These are phyloP conservation scores for Septoria petroselini DNA, from an alignment of 2,329 filamentous ascomycete genomes.

Conservation along the genomic window DNA sequence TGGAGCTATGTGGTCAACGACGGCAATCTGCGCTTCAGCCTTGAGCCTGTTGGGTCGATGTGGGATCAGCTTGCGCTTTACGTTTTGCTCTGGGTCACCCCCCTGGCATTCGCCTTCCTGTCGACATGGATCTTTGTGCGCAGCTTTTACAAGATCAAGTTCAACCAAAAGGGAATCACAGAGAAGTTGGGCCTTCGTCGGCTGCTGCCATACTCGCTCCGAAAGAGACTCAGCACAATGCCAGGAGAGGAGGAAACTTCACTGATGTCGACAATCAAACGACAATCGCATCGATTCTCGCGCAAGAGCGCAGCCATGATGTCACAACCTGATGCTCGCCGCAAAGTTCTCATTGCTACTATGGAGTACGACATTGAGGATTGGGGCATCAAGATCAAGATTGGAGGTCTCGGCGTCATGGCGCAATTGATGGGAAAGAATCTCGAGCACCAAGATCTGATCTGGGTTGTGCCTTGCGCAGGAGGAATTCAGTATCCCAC, in stretches of 20 bases:
- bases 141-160: conserved; percentile 60
- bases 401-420: conserved; percentile 67
- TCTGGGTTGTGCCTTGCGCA: conserved; percentile 53
- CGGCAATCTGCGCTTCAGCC: conserved; percentile 48
- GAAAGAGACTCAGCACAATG: conserved; percentile 11
- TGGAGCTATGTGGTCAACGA: conserved; percentile 56
- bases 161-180: conserved; percentile 53
- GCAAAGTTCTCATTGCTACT: conserved; percentile 62
- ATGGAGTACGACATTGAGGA: conserved; percentile 71
- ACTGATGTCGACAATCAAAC: conserved; percentile 9
- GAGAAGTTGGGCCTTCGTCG: conserved; percentile 26
- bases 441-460: conserved; percentile 59
- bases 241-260: conserved; percentile 3
- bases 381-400: conserved; percentile 67
- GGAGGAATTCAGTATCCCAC: conserved; percentile 61
- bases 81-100: conserved; percentile 53
- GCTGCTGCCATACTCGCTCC: conserved; percentile 14
- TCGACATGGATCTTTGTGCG: conserved; percentile 56
- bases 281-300: conserved; percentile 10
- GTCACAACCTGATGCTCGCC: conserved; percentile 21
- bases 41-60: conserved; percentile 54
- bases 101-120: conserved; percentile 48
- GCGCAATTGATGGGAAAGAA: conserved; percentile 65
- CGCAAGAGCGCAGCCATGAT: conserved; percentile 11
- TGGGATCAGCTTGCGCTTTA: conserved; percentile 53